Percentiles rank a stretch among this genome's conserved stretches.
phyloP scores from a whole-genome alignment of 2,329 filamentous ascomycete genomes.

The Drechslera avenae region DNA sequence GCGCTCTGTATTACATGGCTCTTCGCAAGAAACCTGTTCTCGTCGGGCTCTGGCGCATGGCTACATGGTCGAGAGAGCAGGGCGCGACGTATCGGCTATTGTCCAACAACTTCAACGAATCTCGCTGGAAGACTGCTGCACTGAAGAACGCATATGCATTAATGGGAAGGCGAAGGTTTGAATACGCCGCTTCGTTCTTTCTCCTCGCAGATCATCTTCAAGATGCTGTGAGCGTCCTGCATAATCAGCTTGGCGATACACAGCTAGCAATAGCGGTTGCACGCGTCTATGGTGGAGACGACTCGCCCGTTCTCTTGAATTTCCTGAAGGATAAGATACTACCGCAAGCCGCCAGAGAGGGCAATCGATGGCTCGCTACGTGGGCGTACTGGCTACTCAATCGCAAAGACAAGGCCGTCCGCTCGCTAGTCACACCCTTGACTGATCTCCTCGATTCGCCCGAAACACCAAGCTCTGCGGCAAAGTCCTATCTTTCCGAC shows the following conservation, averaged over 20 bases:
- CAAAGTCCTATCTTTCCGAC: slow-evolving; percentile 82
- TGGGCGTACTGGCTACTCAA: slow-evolving; percentile 96
- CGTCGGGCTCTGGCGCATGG: slow-evolving; percentile 93
- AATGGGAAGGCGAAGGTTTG: slow-evolving; percentile 87
- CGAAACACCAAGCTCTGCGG: slow-evolving; percentile 70
- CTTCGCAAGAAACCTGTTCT: slow-evolving; percentile 89
- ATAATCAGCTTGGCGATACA: slow-evolving; percentile 84
- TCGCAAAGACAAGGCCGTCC: slow-evolving; percentile 80
- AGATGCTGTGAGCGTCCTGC: slow-evolving; percentile 84
- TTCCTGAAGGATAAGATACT: slow-evolving; percentile 82
- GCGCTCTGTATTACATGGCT: slow-evolving; percentile 88
- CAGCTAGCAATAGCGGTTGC: slow-evolving; percentile 89
- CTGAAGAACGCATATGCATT: slow-evolving; percentile 96
- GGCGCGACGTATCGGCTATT: slow-evolving; percentile 76
- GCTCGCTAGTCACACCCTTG: slow-evolving; percentile 80
- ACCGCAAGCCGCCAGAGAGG: slow-evolving; percentile 74
- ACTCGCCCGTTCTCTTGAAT: slow-evolving; percentile 71
- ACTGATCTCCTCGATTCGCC: slow-evolving; percentile 73
- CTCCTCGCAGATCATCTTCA: slow-evolving; percentile 82
- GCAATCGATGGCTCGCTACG: slow-evolving; percentile 90
- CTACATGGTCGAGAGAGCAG: slow-evolving; percentile 87
- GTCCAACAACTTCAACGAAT: slow-evolving; percentile 87
- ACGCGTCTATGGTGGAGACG: slow-evolving; percentile 85
- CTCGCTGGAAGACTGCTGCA: slow-evolving; percentile 85
- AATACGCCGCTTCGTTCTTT: slow-evolving; percentile 96